Evolutionary conservation across 441 rosid species (phyloP).

Genomic region (Erodium moschatum): DNA sequence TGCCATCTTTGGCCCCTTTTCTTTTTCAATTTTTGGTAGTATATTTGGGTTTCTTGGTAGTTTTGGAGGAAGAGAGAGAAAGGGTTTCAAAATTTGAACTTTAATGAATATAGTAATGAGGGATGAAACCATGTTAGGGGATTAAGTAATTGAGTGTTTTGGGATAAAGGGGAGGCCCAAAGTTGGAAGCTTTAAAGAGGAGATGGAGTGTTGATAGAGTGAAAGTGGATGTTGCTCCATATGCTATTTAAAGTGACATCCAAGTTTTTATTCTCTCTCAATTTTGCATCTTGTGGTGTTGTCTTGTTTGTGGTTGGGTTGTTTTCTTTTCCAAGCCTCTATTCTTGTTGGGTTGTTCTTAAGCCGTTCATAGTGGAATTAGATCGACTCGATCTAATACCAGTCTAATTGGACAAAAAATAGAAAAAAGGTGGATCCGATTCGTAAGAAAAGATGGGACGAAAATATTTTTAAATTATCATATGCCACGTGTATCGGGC

Average conservation of each 20-base stretch:
- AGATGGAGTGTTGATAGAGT: background rate
- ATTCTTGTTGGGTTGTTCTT: no score
- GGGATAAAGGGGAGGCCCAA: background rate
- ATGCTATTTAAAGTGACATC: background rate
- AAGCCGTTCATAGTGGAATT: no score
- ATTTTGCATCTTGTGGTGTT: background rate
- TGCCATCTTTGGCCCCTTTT: conserved; percentile 8
- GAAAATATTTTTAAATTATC: no score
- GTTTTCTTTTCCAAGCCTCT: no score
- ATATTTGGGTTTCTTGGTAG: background rate
- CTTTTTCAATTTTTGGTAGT: background rate
- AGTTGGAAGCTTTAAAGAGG: background rate
- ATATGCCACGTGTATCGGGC: no score
- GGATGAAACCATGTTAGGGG: background rate
- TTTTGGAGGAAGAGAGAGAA: background rate
- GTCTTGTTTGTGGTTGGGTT: background rate
- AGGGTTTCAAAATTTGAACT: background rate
- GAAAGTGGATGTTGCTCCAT: conserved; percentile 4
- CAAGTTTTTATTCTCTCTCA: background rate
- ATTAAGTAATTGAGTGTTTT: background rate
- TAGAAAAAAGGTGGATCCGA: no score
- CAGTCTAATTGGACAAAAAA: no score
- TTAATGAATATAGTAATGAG: background rate
- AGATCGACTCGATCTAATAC: no score
- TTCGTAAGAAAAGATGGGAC: no score